Evolutionary conservation across 441 rosid genomes (phyloP), one percentile per base, ranked within the genome.

Genomic region (Euphorbia corollata): DNA sequence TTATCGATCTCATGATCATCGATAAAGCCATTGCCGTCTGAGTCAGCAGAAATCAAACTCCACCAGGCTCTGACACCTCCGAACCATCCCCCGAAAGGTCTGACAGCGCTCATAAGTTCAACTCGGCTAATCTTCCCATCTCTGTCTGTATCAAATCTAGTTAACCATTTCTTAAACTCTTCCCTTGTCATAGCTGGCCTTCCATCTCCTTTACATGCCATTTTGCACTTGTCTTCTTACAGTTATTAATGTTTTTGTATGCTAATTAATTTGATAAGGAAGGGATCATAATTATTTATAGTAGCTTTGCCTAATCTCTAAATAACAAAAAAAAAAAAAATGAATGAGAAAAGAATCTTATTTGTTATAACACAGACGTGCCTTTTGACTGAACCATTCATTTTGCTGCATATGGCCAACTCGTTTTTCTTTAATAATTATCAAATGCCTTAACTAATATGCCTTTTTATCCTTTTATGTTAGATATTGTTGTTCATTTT

Each of bases 121-220:
- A 70, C 73, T 62, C 20, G 51, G 79, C 80, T 78, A 6, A 78
- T 70, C 71, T 47, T 59, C 0, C 79, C 73, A 20, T 80, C 79
- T 10, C 27, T 54, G 65, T 82, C 71, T 0, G 55, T 24, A 15
- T 78, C 79, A 16, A 71, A 72, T 45, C 47, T 71, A 68, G 70
- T 71, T 34, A 78, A 39, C 78, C 74, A 76, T 8, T 41, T 64
- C 69, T 73, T 69, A 67, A 79, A 76, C 70, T 76, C 76, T 18
- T 71, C 72, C 45, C 60, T 30, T 16, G 72, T 78, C 82, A 78
- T 78, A 48, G 48, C 38, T 3, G 71, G 64, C 22, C 64, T 67
- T 8, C 70, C 73, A 10, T 74, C 71, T 15, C 39, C 32, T 6
- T 23, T 19, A 56, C 57, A 27, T 63, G 23, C 57, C 57, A 48